Evolutionary conservation across 1,284 basidiomycete species (phyloP), one percentile per base, ranked within the genome.

Genomic region (Volvariella volvacea): DNA sequence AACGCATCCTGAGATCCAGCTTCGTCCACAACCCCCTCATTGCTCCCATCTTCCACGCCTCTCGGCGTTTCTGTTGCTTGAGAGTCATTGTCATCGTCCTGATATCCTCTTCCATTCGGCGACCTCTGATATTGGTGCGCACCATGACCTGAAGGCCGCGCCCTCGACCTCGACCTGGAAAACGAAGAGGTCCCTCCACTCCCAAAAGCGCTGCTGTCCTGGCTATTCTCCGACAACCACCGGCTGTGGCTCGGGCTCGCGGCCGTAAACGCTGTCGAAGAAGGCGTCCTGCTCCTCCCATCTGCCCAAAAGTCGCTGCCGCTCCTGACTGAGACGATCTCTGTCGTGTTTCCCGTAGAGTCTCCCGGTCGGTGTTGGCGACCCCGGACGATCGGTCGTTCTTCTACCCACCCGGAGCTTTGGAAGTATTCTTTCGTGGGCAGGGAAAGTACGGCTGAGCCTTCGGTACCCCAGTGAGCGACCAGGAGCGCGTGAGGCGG

Each of bases 391-490:
- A 36, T 36, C 34, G 59, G 56, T 19, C 58, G 58, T 39, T 74
- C 69, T 50, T 72, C 72, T 1, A 81, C 75, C 86, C 85, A 88
- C 1, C 80, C 80, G 0, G 83, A 86, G 50, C 80, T 81, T 54
- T 90, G 88, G 55, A 88, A 85, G 60, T 90, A 90, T 53, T 90
- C 87, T 50, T 76, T 74, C 0, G 86, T 88, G 0, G 87, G 88
- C 4, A 90, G 62, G n/a, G 83, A 87, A 44, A 90, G 73, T 2
- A 84, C 78, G 0, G 87, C 88, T 1, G 82, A 83, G 6, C 86
- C 86, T 38, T 85, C 80, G 19, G 69, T 65, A 9, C 86, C 85
- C 75, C 86, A 88, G 55, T 88, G 70, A 3, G 81, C 84, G 21
- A 90, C 73, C n/a, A 90, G 76, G 0, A 90, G 67, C 0, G 86